Evolutionary conservation across 768 basidiomycete species (phyloP).

Genomic region (Boletus vinaceobasis): DNA sequence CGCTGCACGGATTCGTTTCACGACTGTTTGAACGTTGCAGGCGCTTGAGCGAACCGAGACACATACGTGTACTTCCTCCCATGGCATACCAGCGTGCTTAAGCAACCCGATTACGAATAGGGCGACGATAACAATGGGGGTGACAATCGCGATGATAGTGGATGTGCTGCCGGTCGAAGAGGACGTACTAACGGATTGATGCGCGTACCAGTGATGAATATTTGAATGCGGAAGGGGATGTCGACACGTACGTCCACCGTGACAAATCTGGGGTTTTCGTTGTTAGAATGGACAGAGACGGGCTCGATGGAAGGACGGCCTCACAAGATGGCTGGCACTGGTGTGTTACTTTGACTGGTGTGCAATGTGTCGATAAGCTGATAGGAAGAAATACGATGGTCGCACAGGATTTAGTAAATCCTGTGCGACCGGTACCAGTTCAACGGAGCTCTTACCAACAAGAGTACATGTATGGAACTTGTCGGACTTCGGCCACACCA

Average conservation of each 20-base stretch:
- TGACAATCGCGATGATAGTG: neutral
- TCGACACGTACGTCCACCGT: neutral
- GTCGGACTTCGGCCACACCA: no score
- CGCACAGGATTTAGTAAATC: neutral
- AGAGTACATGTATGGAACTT: neutral
- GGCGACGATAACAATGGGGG: neutral
- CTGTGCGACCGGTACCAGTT: no score
- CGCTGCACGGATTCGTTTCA: neutral
- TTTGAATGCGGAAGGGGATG: neutral
- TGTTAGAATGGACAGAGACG: neutral
- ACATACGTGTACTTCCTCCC: neutral
- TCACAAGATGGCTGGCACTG: neutral
- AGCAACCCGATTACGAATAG: fast-evolving
- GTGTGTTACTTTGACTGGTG: neutral
- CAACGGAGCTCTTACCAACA: no score
- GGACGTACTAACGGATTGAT: neutral
- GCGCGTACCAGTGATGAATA: neutral
- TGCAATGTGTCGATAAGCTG: neutral
- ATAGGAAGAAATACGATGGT: no score
- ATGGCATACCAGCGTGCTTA: no score
- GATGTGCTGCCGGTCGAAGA: fast-evolving
- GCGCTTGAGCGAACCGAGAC: neutral
- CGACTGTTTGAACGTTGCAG: neutral
- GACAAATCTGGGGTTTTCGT: neutral
- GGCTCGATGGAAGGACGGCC: neutral